Conservation (phyloP, 2,329 filamentous ascomycete genomes). For the Beauveria bassiana region DNA sequence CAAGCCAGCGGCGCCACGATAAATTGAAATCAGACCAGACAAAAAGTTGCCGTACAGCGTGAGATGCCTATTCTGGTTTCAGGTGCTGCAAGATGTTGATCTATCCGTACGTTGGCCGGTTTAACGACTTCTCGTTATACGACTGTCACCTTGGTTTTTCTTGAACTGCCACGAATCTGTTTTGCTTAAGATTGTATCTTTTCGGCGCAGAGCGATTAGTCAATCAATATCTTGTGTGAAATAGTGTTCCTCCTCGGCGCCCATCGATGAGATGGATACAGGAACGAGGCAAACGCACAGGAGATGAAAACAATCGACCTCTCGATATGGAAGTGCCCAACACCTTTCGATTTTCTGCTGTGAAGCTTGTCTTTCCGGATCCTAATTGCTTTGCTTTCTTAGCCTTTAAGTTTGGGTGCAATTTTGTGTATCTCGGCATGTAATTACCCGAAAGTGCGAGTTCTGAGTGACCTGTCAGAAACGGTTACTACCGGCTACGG, state of each 20-base stretch:
- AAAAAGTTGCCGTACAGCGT: background rate
- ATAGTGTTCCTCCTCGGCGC: too few species aligned
- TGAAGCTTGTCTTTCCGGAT: too few species aligned
- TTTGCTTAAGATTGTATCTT: background rate
- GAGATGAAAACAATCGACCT: too few species aligned
- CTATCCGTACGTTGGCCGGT: too few species aligned
- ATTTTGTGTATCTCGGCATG: background rate
- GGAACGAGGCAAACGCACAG: too few species aligned
- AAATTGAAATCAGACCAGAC: background rate
- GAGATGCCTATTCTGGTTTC: background rate
- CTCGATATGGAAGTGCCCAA: too few species aligned
- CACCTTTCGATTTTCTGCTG: too few species aligned
- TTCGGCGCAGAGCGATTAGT: background rate
- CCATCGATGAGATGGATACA: background rate
- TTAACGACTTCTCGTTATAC: background rate
- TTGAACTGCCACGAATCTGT: too few species aligned
- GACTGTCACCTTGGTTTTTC: too few species aligned
- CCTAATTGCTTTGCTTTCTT: too few species aligned
- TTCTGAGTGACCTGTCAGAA: background rate
- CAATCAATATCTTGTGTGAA: too few species aligned
- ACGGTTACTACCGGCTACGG: background rate
- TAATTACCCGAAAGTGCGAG: background rate
- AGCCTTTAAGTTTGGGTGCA: too few species aligned
- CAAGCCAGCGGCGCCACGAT: slow-evolving; percentile 3
- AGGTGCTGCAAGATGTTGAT: background rate